A percentile compares a stretch with the other conserved stretches of the same genome.
phyloP scores from a whole-genome alignment of 2,329 filamentous ascomycete species.

The Ophiosphaerella herpotricha region DNA sequence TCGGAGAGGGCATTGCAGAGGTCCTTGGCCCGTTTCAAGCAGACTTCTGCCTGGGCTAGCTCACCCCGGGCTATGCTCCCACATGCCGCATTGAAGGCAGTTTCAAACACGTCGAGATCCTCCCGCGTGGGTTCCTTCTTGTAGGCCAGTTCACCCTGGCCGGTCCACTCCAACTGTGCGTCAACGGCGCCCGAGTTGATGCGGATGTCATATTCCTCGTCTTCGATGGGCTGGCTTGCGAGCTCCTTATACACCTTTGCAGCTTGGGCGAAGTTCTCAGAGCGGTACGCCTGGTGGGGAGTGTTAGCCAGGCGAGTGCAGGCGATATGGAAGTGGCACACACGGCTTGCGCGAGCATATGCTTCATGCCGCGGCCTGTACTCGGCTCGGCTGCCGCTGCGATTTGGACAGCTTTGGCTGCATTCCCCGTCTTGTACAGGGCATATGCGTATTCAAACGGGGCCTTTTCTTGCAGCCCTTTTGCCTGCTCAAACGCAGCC shows the following conservation, averaged over 20 bases:
- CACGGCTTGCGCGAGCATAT: constrained; percentile 67
- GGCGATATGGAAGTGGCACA: constrained; percentile 18
- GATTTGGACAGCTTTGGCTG: constrained; percentile 65
- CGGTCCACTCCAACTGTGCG: constrained; percentile 74
- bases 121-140: constrained; percentile 63
- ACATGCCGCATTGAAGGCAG: constrained; percentile 80
- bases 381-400: constrained; percentile 45
- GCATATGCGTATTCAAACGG: constrained; percentile 76
- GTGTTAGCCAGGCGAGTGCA: constrained; percentile 15
- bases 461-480: constrained; percentile 64
- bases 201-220: constrained; percentile 73
- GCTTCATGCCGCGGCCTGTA: constrained; percentile 57
- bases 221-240: constrained; percentile 53
- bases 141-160: constrained; percentile 56
- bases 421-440: constrained; percentile 77
- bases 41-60: constrained; percentile 64
- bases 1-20: constrained; percentile 77
- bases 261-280: constrained; percentile 72
- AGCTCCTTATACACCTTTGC: constrained; percentile 67
- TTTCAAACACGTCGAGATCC: constrained; percentile 77
- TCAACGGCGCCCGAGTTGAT: constrained; percentile 76
- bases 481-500: constrained; percentile 66
- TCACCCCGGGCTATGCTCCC: constrained; percentile 71
- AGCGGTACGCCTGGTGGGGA: constrained; percentile 65
- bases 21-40: constrained; percentile 71